phyloP scores from a whole-genome alignment of 495 filamentous ascomycete genomes.

The Xylaria acuta region DNA sequence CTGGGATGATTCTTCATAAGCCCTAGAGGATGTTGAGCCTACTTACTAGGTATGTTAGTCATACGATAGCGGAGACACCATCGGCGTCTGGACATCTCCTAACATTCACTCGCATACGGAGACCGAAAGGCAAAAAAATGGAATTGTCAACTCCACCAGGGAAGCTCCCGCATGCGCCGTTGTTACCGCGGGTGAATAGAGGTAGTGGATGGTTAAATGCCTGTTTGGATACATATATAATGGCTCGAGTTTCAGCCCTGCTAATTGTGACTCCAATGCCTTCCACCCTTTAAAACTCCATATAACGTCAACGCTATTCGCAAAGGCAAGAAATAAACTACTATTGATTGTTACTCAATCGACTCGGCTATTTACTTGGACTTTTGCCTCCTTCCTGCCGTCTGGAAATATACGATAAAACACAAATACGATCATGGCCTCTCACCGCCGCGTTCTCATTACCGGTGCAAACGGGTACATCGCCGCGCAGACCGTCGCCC shows the following conservation, averaged over 20 bases:
- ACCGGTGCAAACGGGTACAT: constrained; percentile 59
- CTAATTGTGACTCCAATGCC: neutral
- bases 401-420: neutral
- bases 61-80: neutral
- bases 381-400: neutral
- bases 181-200: neutral
- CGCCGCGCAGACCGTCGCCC: constrained; percentile 57
- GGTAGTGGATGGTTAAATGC: neutral
- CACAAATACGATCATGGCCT: constrained; percentile 20
- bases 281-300: neutral
- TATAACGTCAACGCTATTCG: neutral
- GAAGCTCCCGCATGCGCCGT: neutral
- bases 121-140: neutral
- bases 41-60: neutral
- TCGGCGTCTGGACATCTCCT: neutral
- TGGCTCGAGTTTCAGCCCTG: neutral
- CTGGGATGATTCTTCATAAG: neutral
- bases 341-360: neutral
- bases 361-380: neutral
- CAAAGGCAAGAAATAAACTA: neutral
- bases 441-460: constrained; percentile 45
- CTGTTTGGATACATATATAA: neutral
- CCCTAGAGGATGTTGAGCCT: neutral
- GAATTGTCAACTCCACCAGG: neutral
- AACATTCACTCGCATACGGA: neutral